Conservation (phyloP, 2,329 filamentous ascomycete species). For the Claviceps paspali region DNA sequence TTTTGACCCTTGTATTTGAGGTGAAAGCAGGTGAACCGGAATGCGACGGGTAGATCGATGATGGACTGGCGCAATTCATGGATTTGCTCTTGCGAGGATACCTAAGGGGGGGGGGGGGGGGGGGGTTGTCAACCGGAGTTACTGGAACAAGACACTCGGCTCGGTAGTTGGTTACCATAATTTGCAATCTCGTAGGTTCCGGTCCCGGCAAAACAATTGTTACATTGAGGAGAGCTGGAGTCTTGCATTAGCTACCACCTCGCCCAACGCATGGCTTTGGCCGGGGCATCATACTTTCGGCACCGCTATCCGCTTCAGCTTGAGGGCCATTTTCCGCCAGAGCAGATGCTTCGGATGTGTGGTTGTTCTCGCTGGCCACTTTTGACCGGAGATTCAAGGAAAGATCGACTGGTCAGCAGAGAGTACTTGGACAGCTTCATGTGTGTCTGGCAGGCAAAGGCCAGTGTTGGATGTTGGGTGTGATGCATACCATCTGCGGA, state of each 20-base stretch:
- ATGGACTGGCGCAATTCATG: conserved; percentile 95
- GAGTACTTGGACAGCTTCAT: background rate
- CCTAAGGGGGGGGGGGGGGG: conserved; percentile 37
- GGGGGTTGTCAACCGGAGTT: too few relatives aligned
- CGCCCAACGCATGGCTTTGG: background rate
- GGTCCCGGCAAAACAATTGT: conserved; percentile 71
- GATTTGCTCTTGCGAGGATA: conserved; percentile 86
- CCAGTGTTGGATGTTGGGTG: too few relatives aligned
- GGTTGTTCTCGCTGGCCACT: conserved; percentile 13
- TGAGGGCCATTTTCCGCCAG: conserved; percentile 13
- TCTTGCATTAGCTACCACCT: background rate
- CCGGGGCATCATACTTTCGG: conserved; percentile 17
- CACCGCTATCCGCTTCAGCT: conserved; percentile 16
- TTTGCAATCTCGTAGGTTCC: conserved; percentile 56
- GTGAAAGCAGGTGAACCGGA: conserved; percentile 98
- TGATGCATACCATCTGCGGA: conserved; percentile 10
- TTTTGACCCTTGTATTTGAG: conserved; percentile 77
- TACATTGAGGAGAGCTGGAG: conserved; percentile 41
- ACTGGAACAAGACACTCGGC: background rate
- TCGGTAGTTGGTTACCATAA: conserved; percentile 48
- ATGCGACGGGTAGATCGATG: conserved; percentile 80
- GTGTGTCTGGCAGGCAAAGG: background rate
- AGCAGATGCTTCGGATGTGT: conserved; percentile 11
- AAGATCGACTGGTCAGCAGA: background rate
- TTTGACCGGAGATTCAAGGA: conserved; percentile 3